phyloP scores from a whole-genome alignment of 176 grass and related monocot species.

The Juncus inflexus region DNA sequence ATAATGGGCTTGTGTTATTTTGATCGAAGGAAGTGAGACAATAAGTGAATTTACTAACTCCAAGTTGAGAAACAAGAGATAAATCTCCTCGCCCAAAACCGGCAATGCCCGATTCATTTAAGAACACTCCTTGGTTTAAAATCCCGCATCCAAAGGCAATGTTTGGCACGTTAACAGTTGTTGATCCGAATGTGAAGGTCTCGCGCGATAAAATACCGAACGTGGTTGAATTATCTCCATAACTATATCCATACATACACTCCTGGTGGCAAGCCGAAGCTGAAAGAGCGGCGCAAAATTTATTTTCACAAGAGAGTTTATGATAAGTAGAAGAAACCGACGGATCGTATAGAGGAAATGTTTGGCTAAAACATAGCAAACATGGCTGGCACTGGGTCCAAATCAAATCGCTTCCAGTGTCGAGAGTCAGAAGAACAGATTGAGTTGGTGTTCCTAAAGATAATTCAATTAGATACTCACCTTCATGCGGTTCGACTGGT shows the following conservation, averaged over 20 bases:
- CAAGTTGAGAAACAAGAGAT: slow-evolving; percentile 58
- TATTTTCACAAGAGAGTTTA: slow-evolving; percentile 41
- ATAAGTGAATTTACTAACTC: slow-evolving; percentile 55
- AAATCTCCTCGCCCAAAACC: slow-evolving; percentile 47
- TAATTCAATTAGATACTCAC: slow-evolving; percentile 55
- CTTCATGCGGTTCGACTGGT: slow-evolving; percentile 33
- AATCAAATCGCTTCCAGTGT: slow-evolving; percentile 84
- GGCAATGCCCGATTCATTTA: slow-evolving; percentile 73
- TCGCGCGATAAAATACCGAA: slow-evolving; percentile 50
- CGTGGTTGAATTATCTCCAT: slow-evolving; percentile 54
- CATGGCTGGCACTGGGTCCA: slow-evolving; percentile 89
- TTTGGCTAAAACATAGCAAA: slow-evolving; percentile 48
- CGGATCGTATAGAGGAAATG: slow-evolving; percentile 42
- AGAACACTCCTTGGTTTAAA: slow-evolving; percentile 55
- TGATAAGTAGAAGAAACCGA: slow-evolving; percentile 50
- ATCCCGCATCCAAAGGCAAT: slow-evolving; percentile 69
- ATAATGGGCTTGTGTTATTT: slow-evolving; percentile 57
- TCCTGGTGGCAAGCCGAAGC: slow-evolving; percentile 32
- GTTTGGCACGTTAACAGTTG: background rate
- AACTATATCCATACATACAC: slow-evolving; percentile 52
- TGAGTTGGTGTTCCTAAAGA: slow-evolving; percentile 54
- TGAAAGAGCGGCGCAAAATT: slow-evolving; percentile 35
- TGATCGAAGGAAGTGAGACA: slow-evolving; percentile 70
- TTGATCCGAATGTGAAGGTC: slow-evolving; percentile 37
- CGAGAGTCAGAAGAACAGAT: slow-evolving; percentile 52